Percentiles rank a stretch among this genome's conserved stretches.
Conservation (phyloP, 176 grass and related monocot genomes). For the Rhipidocladum racemiflorum region DNA sequence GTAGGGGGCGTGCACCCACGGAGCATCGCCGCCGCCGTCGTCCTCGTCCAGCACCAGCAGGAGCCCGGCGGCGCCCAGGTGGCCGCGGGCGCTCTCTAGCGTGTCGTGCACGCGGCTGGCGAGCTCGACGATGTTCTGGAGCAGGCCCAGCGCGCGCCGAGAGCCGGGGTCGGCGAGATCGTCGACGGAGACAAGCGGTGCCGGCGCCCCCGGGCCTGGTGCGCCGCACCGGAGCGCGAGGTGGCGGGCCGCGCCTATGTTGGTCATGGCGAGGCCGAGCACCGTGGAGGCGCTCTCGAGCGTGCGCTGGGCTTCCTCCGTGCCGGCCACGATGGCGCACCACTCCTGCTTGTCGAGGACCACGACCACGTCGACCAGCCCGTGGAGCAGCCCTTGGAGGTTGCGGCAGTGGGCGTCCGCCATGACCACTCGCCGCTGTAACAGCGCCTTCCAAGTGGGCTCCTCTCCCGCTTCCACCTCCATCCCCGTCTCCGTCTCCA, state of each 20-base stretch:
- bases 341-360: background rate
- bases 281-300: conserved; percentile 1
- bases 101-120: background rate
- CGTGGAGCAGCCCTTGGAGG: background rate
- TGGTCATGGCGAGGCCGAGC: conserved; percentile 25
- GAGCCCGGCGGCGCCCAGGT: background rate
- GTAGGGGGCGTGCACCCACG: background rate
- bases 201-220: background rate
- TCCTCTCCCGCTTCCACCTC: background rate
- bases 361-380: background rate
- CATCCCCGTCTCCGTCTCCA: background rate
- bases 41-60: background rate
- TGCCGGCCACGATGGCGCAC: background rate
- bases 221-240: background rate
- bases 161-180: conserved; percentile 1
- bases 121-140: background rate
- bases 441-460: background rate
- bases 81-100: conserved; percentile 21
- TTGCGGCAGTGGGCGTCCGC: conserved; percentile 8
- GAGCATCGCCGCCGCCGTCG: background rate
- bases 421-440: conserved; percentile 7
- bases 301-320: background rate
- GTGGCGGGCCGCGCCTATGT: conserved; percentile 25
- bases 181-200: background rate
- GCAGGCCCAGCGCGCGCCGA: background rate